Percentiles rank a stretch among this genome's conserved stretches.
Evolutionary conservation across 768 basidiomycete species (phyloP).

Genomic region (Tephrocybe sp.): DNA sequence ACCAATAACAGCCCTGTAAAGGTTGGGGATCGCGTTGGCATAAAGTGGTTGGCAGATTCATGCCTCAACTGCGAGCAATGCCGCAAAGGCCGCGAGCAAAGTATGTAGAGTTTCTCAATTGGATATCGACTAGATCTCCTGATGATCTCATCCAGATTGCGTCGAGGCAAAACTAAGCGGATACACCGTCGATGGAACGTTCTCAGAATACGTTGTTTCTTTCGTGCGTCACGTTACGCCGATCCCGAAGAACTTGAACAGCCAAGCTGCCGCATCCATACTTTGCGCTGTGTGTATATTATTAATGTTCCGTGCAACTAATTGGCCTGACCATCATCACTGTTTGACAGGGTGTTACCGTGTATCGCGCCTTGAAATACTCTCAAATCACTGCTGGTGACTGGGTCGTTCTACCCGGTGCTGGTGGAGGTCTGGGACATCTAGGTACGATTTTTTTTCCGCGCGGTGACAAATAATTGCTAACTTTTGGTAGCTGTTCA

Average conservation of each 20-base stretch:
- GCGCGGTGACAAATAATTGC: background rate
- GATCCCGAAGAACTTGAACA: slow-evolving; percentile 68
- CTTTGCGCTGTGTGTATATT: slow-evolving; percentile 62
- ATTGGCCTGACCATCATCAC: slow-evolving; percentile 13
- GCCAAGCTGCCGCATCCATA: slow-evolving; percentile 68
- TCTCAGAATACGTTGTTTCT: slow-evolving; percentile 70
- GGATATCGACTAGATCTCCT: background rate
- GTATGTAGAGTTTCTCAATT: slow-evolving; percentile 32
- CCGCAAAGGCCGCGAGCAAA: slow-evolving; percentile 72
- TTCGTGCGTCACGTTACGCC: slow-evolving; percentile 73
- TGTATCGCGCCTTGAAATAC: slow-evolving; percentile 83
- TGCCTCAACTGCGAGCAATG: slow-evolving; percentile 79
- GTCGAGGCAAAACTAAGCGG: slow-evolving; percentile 58
- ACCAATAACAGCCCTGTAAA: slow-evolving; percentile 60
- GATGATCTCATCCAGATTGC: slow-evolving; percentile 44
- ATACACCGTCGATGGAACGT: slow-evolving; percentile 76
- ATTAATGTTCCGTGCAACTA: background rate
- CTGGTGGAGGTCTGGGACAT: slow-evolving; percentile 82
- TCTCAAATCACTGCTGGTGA: slow-evolving; percentile 63
- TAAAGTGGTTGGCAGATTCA: slow-evolving; percentile 76
- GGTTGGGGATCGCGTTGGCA: slow-evolving; percentile 77
- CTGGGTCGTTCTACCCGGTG: slow-evolving; percentile 75
- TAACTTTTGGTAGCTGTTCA: slow-evolving; percentile 52
- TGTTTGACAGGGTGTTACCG: slow-evolving; percentile 63
- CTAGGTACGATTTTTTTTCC: slow-evolving; percentile 42